Evolutionary conservation across 306 rosid genomes (phyloP), one percentile per base, ranked within the genome.

Genomic region (Lathyrus sativus): DNA sequence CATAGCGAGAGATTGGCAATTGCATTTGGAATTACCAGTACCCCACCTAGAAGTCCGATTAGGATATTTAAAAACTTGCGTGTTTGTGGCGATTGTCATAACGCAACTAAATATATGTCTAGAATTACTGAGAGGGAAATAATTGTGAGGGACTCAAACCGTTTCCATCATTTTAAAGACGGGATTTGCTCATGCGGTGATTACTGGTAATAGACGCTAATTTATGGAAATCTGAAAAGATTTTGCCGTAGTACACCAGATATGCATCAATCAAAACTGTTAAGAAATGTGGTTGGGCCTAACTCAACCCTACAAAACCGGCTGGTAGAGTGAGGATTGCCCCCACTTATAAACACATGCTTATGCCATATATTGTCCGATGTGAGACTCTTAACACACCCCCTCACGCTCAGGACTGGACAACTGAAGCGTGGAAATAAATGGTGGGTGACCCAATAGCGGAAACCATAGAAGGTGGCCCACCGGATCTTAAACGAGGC

Each of bases 1-100:
- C 85, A 82, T 24, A 78, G 85, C 55, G 83, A 82, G 80, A 78
- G 85, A 39, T 22, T 82, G 70, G 85, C 85, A 48, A 82, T 82
- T 60, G 83, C 76, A 65, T 82, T 74, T 78, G 85, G 83, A 70
- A 74, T 78, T 41, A 74, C 78, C 69, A 78, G 73, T 75, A 82
- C 83, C 45, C 75, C 85, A 53, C 80, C 80, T 19, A 46, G 67
- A 74, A 74, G 73, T 63, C 51, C 68, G 13, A 63, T 63, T 63
- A 63, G 68, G 24, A 63, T 63, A 63, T 63, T 42, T 43, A 63
- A 63, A 42, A 63, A 63, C 39, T 63, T 63, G 68, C 53, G 68
- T 42, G 54, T 63, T 43, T 63, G 68, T 13, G 68, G 68, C 8
- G 68, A 63, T 63, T 63, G 68, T 4, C 68, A 63, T 13, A 63